Conservation (phyloP, 805 yeast genomes). For the Monosporozyma servazzii region DNA sequence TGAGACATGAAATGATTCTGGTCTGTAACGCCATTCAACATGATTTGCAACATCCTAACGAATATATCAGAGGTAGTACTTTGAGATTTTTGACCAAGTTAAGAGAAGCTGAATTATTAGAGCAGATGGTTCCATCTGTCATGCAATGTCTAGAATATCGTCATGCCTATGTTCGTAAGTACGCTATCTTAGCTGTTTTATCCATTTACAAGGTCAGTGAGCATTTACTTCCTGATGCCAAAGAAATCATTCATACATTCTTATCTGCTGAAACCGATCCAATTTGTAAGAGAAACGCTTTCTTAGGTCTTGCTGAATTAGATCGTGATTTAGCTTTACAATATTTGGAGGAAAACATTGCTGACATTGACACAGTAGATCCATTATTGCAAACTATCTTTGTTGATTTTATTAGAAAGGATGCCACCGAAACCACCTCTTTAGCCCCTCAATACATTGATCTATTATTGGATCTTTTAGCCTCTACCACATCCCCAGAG, state of each 20-base stretch:
- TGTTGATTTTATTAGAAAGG: slow-evolving; percentile 83
- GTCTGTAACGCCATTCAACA: slow-evolving; percentile 97
- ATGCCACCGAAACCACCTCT: slow-evolving; percentile 54
- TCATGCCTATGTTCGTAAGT: slow-evolving; percentile 95
- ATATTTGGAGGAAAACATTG: slow-evolving; percentile 64
- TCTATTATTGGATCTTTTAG: slow-evolving; percentile 64
- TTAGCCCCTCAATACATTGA: slow-evolving; percentile 64
- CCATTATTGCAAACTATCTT: slow-evolving; percentile 81
- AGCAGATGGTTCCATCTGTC: slow-evolving; percentile 89
- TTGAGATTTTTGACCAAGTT: slow-evolving; percentile 83
- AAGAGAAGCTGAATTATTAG: slow-evolving; percentile 86
- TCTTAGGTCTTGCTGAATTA: slow-evolving; percentile 72
- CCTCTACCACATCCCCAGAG: slow-evolving; percentile 44
- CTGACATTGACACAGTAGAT: slow-evolving; percentile 56
- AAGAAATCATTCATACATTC: slow-evolving; percentile 66
- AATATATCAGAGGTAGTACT: slow-evolving; percentile 91
- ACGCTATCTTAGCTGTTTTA: slow-evolving; percentile 85
- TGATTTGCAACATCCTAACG: slow-evolving; percentile 97
- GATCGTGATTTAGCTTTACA: slow-evolving; percentile 78
- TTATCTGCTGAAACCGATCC: slow-evolving; percentile 80
- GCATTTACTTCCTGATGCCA: slow-evolving; percentile 91
- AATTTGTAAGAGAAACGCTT: slow-evolving; percentile 92
- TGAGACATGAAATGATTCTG: slow-evolving; percentile 96
- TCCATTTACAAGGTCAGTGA: slow-evolving; percentile 77
- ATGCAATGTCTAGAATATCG: slow-evolving; percentile 89